Evolutionary conservation across 345 rosid genomes (phyloP), one percentile per base, ranked within the genome.

Genomic region (Pistacia atlantica): DNA sequence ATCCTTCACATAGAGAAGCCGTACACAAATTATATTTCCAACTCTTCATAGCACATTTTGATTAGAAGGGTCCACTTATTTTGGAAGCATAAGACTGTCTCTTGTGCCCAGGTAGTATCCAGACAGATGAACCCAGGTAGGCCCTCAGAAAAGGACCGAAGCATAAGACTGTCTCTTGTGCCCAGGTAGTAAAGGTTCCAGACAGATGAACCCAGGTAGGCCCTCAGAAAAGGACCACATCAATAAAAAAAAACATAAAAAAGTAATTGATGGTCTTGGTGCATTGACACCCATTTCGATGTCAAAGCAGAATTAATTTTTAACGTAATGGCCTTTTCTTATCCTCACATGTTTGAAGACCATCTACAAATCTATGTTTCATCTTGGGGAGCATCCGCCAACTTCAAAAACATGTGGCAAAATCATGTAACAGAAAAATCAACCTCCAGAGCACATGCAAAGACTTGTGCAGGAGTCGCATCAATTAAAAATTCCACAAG

Each of bases 171-270:
- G 56, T 57, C 66, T 59, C 38, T 14, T 60, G 17, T 59, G 10
- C 28, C 51, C 48, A 57, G 56, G 46, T 2, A 5, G n/a, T 25
- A 46, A 71, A 37, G 11, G 18, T 62, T 65, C 5, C 71, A 75
- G 64, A 38, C 4, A 46, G 11, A 18, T 28, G 22, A 56, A 35
- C 11, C 22, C 35, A 42, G 2, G 76, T 78, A 64, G 75, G 71
- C 16, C 60, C 49, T 57, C 48, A 65, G 17, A 58, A 31, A 45
- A 62, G 9, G 67, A 56, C 58, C 65, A 52, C 38, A 79, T 68
- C 75, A 70, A 71, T 8, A 6, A 4, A 33, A 4, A 33, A 18
- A 25, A n/a, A 71, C 25, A 42, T 18, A 48, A 17, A 18, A 42
- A n/a, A 65, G 66, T 45, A 55, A 4, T 52, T 54, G 54, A 55